Evolutionary conservation across 2,329 filamentous ascomycete species (phyloP), one percentile per base, ranked within the genome.

Genomic region (Botryosphaeria agaves): DNA sequence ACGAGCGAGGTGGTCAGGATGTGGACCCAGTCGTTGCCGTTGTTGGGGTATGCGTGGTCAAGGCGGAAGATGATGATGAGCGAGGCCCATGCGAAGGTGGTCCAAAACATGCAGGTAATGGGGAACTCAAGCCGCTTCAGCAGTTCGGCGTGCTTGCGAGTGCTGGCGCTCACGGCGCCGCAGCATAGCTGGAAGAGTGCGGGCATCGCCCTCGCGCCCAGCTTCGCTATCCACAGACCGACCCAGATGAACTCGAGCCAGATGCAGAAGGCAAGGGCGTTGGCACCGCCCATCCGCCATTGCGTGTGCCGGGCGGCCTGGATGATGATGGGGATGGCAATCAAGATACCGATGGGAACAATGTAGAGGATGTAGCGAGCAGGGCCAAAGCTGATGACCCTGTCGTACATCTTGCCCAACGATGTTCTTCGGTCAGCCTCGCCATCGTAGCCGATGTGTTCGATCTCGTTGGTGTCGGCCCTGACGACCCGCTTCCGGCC

Each of bases 171-270:
- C 46, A 80, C 66, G 18, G 80, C 69, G 33, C 76, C 76, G 37
- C 65, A 69, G 40, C 77, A 65, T 43, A 76, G 75, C 62, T 78
- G 73, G 51, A 80, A 80, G 31, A 69, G 38, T 23, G 57, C 51
- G 0, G 76, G 74, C 3, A 77, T 45, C 11, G 66, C 45, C 48
- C 70, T 69, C 9, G 75, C 69, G 7, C 72, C 59, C 26, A 77
- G 52, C 53, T 80, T 81, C 39, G 67, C 72, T 12, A 62, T 56
- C 76, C 76, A 81, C 7, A 79, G 60, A 6, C 65, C 62, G 23
- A 74, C 52, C 76, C 76, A 81, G 20, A 74, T 61, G 15, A 76
- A 60, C 44, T 78, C 69, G 40, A 80, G 64, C 76, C 75, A 78
- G 28, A 76, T 55, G 42, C 78, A 78, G 28, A 81, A 59, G 29